Percentiles rank a stretch among this genome's conserved stretches.
Conservation (phyloP, 305 asterid species). For the Fraxinus nigra region DNA sequence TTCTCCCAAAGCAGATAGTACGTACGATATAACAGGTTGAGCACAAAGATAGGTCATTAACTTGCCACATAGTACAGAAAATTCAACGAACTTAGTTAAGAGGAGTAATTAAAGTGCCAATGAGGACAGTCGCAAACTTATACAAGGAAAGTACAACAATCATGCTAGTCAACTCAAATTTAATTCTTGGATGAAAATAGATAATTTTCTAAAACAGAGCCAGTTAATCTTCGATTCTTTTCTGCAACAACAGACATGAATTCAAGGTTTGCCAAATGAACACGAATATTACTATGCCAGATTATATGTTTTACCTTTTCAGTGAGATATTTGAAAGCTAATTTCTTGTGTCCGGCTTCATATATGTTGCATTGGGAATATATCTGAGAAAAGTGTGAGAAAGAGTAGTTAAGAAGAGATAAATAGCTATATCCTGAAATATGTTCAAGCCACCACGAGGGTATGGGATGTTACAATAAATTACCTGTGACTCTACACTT, state of each 20-base stretch:
- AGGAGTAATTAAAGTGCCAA: not conserved
- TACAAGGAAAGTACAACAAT: not conserved
- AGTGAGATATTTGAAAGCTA: slow-evolving; percentile 64
- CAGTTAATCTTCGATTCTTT: not conserved
- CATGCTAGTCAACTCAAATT: not conserved
- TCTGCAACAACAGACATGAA: not conserved
- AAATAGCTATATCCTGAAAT: not conserved
- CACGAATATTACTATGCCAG: not conserved
- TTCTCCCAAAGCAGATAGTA: too few relatives aligned
- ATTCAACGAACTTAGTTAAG: not conserved
- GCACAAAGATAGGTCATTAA: not conserved
- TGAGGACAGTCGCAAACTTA: not conserved
- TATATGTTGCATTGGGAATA: slow-evolving; percentile 82
- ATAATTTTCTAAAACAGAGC: not conserved
- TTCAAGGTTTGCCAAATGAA: not conserved
- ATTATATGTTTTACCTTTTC: slow-evolving; percentile 59
- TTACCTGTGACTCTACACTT: slow-evolving; percentile 89
- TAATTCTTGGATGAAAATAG: not conserved
- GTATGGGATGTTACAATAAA: not conserved
- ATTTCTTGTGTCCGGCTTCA: slow-evolving; percentile 76
- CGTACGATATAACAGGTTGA: not conserved
- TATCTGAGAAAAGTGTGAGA: slow-evolving; percentile 31
- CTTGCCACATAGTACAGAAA: not conserved
- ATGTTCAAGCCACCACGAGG: not conserved
- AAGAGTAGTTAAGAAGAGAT: not conserved